Conservation (phyloP, 805 yeast genomes). For the Candida awuae region DNA sequence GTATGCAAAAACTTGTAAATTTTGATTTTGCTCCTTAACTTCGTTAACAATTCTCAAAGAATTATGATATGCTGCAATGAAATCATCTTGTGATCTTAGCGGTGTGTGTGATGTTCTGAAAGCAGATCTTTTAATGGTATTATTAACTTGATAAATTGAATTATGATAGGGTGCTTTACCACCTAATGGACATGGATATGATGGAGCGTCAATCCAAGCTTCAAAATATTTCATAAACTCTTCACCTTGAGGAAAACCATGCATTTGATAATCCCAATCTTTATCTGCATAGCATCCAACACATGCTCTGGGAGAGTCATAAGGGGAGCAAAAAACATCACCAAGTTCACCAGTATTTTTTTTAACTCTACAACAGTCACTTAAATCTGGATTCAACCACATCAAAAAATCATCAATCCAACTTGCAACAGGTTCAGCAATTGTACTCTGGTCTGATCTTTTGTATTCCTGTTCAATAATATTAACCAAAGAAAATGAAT, state of each 20-base stretch:
- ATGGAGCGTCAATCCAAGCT: constrained; percentile 74
- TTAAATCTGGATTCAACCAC: constrained; percentile 81
- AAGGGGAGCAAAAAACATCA: constrained; percentile 57
- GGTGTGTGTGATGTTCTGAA: constrained; percentile 79
- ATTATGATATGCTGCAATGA: constrained; percentile 68
- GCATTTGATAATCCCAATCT: constrained; percentile 65
- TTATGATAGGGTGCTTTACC: constrained; percentile 87
- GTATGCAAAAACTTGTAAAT: constrained; percentile 68
- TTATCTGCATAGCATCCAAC: constrained; percentile 60
- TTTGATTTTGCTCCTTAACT: constrained; percentile 31
- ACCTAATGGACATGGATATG: constrained; percentile 90
- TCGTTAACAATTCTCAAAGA: constrained; percentile 60
- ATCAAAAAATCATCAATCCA: constrained; percentile 90
- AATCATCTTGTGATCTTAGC: constrained; percentile 73
- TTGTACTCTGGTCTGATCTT: constrained; percentile 53
- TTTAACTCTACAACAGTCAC: constrained; percentile 73
- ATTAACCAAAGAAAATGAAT: constrained; percentile 69
- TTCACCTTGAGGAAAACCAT: constrained; percentile 71
- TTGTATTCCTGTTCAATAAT: constrained; percentile 78
- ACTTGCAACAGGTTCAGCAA: constrained; percentile 76
- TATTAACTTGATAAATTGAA: constrained; percentile 37
- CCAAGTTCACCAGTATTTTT: constrained; percentile 37
- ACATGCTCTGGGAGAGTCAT: constrained; percentile 63
- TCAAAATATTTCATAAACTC: constrained; percentile 62
- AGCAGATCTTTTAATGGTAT: constrained; percentile 43